These are phyloP conservation scores for Beauveria pseudobassiana DNA, from an alignment of 2,329 filamentous ascomycete genomes.

Conservation along the genomic window DNA sequence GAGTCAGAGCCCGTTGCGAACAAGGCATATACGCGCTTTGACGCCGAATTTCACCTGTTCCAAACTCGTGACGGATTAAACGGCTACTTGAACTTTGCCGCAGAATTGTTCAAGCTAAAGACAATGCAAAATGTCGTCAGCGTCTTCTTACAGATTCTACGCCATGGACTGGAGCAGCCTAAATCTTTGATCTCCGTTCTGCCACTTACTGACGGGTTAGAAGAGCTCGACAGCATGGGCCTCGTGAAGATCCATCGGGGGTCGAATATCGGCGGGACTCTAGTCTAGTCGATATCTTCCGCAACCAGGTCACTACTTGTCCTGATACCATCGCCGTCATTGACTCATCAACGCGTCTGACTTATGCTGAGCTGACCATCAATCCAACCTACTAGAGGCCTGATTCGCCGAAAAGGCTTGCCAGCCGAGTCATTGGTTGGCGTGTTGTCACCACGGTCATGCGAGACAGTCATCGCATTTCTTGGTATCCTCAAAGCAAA, in stretches of 20 bases:
- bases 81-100: background rate
- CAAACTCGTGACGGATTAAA: background rate
- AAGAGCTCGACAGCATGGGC: background rate
- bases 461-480: constrained; percentile 18
- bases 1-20: background rate
- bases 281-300: constrained; percentile 19
- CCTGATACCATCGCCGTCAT: constrained; percentile 15
- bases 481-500: constrained; percentile 20
- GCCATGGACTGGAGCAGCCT: constrained; percentile 1
- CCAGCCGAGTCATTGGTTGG: constrained; percentile 16
- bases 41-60: constrained; percentile 4
- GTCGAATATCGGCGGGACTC: constrained; percentile 14
- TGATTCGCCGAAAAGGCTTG: constrained; percentile 13
- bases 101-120: background rate
- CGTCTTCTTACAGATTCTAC: background rate
- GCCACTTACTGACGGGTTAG: background rate
- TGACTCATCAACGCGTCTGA: constrained; percentile 14
- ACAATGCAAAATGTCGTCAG: background rate
- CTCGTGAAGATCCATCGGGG: background rate
- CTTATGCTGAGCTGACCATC: constrained; percentile 17
- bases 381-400: constrained; percentile 14
- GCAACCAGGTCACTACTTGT: constrained; percentile 11
- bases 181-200: background rate
- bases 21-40: background rate
- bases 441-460: constrained; percentile 16